A percentile compares a stretch with the other conserved stretches of the same genome.
These are phyloP conservation scores for Aspergillus sp. DNA, from an alignment of 2,329 filamentous ascomycete genomes.

Conservation along the genomic window DNA sequence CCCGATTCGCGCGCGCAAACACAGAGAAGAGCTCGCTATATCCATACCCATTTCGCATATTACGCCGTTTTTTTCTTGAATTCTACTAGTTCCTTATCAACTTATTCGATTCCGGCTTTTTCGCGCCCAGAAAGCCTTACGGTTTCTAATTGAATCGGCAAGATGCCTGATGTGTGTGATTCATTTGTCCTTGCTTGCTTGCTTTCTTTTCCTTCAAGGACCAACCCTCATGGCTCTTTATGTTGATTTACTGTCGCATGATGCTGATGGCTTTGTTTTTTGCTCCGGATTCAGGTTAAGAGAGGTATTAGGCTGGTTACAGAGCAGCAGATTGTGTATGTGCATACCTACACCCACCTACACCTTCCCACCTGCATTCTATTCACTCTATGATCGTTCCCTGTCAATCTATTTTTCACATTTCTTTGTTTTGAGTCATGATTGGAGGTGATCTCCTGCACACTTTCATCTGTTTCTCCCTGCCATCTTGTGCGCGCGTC, in stretches of 20 bases:
- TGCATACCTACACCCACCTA: slow-evolving; percentile 18
- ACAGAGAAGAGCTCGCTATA: background rate
- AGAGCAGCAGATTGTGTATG: slow-evolving; percentile 81
- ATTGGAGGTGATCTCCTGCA: background rate
- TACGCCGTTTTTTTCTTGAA: background rate
- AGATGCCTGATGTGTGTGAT: slow-evolving; percentile 31
- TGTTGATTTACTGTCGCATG: slow-evolving; percentile 9
- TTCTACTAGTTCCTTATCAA: background rate
- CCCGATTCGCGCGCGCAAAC: slow-evolving; percentile 1
- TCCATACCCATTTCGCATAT: too few species aligned
- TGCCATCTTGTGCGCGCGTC: background rate
- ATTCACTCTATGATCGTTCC: slow-evolving; percentile 3
- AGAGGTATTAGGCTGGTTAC: slow-evolving; percentile 89
- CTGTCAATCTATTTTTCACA: background rate
- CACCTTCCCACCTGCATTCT: slow-evolving; percentile 3
- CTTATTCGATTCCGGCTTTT: background rate
- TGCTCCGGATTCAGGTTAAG: slow-evolving; percentile 53
- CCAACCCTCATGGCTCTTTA: too few species aligned
- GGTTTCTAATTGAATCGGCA: slow-evolving; percentile 4
- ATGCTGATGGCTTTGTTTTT: slow-evolving; percentile 12
- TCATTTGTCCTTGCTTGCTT: slow-evolving; percentile 1
- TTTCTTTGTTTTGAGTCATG: background rate
- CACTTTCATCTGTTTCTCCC: background rate
- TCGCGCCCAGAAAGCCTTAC: slow-evolving; percentile 2
- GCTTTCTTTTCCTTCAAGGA: background rate